Percentiles rank a stretch among this genome's conserved stretches.
Conservation (phyloP, 441 rosid genomes). For the Pelargonium citronellum region DNA sequence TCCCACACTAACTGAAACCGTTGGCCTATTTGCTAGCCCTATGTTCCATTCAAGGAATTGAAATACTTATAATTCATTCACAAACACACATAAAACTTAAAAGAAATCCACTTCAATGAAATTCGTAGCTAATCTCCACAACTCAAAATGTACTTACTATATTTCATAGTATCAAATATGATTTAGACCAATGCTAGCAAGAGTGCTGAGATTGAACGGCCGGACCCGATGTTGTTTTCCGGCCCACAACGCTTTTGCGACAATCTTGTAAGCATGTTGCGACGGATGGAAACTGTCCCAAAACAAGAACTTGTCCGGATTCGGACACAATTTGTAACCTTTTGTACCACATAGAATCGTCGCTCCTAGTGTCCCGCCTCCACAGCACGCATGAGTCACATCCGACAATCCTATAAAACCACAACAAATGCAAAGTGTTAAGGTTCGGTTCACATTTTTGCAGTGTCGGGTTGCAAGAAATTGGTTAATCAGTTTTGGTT, state of each 20-base stretch:
- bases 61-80: too few relatives aligned
- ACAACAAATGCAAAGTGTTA: neutral
- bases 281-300: conserved; percentile 67
- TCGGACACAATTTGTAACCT: conserved; percentile 45
- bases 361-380: conserved; percentile 43
- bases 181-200: conserved; percentile 25
- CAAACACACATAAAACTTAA: too few relatives aligned
- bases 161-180: neutral
- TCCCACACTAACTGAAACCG: too few relatives aligned
- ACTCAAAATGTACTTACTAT: too few relatives aligned
- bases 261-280: conserved; percentile 41
- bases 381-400: conserved; percentile 48
- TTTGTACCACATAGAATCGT: conserved; percentile 46
- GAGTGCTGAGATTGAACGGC: conserved; percentile 43
- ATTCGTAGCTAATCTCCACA: too few relatives aligned
- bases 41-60: too few relatives aligned
- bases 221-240: conserved; percentile 39
- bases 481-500: neutral
- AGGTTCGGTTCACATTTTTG: neutral
- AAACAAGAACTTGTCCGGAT: conserved; percentile 38
- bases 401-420: conserved; percentile 37
- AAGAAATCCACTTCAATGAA: too few relatives aligned
- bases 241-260: conserved; percentile 48
- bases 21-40: too few relatives aligned
- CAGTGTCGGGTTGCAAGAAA: too few relatives aligned